Conservation (phyloP, 2,329 filamentous ascomycete genomes). For the Clonostachys chloroleuca region DNA sequence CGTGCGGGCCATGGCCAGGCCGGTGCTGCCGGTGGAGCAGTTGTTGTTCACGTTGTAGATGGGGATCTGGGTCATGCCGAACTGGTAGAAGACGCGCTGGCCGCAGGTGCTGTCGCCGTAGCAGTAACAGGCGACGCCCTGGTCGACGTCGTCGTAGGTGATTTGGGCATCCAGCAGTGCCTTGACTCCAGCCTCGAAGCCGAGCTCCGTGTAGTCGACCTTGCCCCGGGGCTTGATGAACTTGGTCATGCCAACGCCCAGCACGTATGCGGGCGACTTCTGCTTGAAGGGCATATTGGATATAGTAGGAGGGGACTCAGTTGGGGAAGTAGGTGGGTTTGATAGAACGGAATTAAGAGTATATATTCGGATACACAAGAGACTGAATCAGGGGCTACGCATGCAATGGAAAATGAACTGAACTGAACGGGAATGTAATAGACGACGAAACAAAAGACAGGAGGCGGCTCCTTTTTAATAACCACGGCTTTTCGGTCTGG, state of each 20-base stretch:
- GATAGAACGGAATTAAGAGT: not conserved
- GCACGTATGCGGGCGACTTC: conserved; percentile 68
- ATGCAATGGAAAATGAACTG: too few relatives aligned
- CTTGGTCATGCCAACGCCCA: conserved; percentile 98
- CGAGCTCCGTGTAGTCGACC: conserved; percentile 91
- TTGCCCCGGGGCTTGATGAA: conserved; percentile 97
- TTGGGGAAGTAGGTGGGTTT: not conserved
- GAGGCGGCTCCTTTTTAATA: too few relatives aligned
- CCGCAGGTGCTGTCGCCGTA: conserved; percentile 94
- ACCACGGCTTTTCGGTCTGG: not conserved
- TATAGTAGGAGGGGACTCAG: not conserved
- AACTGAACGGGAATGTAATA: too few relatives aligned
- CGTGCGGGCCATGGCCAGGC: conserved; percentile 77
- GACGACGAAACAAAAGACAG: too few relatives aligned
- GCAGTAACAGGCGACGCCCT: conserved; percentile 96
- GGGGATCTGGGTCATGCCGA: conserved; percentile 94
- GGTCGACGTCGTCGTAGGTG: conserved; percentile 94
- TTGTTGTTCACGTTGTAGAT: conserved; percentile 99
- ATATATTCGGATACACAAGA: not conserved
- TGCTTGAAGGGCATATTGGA: conserved; percentile 40
- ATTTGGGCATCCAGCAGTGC: conserved; percentile 82
- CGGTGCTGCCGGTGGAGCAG: conserved; percentile 93
- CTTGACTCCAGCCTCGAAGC: conserved; percentile 88
- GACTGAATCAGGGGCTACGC: not conserved
- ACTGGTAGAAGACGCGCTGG: conserved; percentile 97